Evolutionary conservation across 345 rosid genomes (phyloP), one percentile per base, ranked within the genome.

Genomic region (Corymbia maculata): DNA sequence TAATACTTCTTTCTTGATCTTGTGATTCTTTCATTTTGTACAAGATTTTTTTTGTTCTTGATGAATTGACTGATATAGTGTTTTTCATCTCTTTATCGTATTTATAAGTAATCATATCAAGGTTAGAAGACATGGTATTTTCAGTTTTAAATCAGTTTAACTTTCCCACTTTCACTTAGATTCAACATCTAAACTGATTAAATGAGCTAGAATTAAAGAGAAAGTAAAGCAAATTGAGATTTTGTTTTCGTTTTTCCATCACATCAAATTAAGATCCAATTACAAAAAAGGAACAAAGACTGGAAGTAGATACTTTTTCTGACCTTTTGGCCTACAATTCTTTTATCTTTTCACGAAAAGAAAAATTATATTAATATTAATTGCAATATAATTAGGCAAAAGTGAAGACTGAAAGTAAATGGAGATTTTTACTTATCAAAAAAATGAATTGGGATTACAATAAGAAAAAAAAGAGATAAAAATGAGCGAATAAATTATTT

Each of bases 121-220:
- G 13, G 66, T 24, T 9, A 13, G 13, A 57, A 57, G 66, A 57
- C 24, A 13, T 57, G n/a, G 12, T 57, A 57, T 57, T 57, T 57
- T 57, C 66, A 66, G 79, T 30, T 13, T 66, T 30, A 42, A 66
- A 66, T 30, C 1, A 0, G 3, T 66, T 66, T 15, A 0, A 30
- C 79, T 30, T 66, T 30, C 22, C 22, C 11, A 0, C 42, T 4
- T 8, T 66, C 21, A 4, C 44, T 66, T 0, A 0, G 6, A 30
- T 66, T 66, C 15, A 66, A 30, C 44, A 66, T 57, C 79, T 14
- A 66, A 66, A 66, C 0, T 30, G 22, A 68, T 1, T 16, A 15
- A 68, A 30, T 66, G 79, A 32, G 30, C 44, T 68, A 0, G 2
- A 30, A 30, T 15, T 15, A 15, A 68, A 32, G 79, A 30, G 79